phyloP scores from a whole-genome alignment of 192 early-diverging fungal genomes.

The Paraglomus occultum region DNA sequence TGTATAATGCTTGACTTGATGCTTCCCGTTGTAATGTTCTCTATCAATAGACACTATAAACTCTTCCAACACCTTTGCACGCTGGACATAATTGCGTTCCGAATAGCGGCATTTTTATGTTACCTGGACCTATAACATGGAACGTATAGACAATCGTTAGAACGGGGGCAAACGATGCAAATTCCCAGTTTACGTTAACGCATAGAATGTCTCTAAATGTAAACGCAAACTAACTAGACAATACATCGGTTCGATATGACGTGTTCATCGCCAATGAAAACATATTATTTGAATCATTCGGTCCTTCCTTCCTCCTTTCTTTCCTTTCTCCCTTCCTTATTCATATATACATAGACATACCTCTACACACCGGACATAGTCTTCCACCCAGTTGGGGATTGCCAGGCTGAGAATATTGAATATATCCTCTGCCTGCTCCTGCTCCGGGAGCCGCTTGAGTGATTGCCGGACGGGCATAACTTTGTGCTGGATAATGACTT shows the following conservation, averaged over 20 bases:
- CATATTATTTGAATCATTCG: neutral
- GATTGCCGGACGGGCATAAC: neutral
- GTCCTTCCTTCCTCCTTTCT: too few relatives aligned
- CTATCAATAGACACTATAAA: neutral
- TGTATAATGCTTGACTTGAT: too few relatives aligned
- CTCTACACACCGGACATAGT: conserved; percentile 10
- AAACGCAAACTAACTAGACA: neutral
- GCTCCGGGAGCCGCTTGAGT: neutral
- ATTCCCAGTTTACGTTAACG: neutral
- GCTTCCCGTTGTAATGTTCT: too few relatives aligned
- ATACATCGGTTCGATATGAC: neutral
- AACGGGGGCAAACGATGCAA: too few relatives aligned
- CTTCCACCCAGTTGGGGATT: conserved; percentile 2
- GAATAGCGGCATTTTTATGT: neutral
- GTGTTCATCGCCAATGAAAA: neutral
- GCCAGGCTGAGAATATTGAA: neutral
- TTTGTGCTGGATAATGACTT: too few relatives aligned
- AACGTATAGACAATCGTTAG: too few relatives aligned
- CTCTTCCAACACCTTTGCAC: conserved; percentile 17
- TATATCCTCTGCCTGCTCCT: neutral
- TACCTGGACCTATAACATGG: neutral
- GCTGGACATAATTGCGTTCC: neutral
- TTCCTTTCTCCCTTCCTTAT: too few relatives aligned
- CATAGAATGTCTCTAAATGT: neutral
- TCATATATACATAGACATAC: neutral